Evolutionary conservation across 768 basidiomycete genomes (phyloP), one percentile per base, ranked within the genome.

Genomic region (Termitomyces sp.): DNA sequence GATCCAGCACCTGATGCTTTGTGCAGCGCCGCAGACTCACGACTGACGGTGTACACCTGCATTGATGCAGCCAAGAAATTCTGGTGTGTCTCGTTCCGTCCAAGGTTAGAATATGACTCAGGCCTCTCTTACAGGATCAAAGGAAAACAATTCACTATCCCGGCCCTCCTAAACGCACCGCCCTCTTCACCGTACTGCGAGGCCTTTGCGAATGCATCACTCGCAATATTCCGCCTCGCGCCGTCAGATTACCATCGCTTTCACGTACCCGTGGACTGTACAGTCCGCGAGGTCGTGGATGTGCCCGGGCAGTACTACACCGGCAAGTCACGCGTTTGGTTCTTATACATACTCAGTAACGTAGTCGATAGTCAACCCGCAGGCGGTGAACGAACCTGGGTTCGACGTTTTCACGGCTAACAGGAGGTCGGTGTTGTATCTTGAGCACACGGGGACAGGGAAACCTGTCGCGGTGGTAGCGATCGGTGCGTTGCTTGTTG

Each of bases 221-320:
- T 92, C 2, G 87, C 87, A 0, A 82, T 88, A 57, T 87, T 88
- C 70, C 77, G 90, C 53, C 81, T 93, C 18, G 90, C 92, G 0
- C 92, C 90, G 0, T 79, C 84, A 9, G 90, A 92, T 66, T 92
- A 92, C 64, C 90, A 92, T 66, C 83, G 90, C 14, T 91, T 88
- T 78, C 89, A 90, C 61, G 80, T 80, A 35, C 87, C 88, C 14
- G 73, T 87, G 28, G 84, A 86, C 54, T 84, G 78, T 38, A 77
- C 73, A 12, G 68, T 86, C 20, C 71, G 76, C 10, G 75, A 78
- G 38, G 65, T 74, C 7, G 70, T 58, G 3, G 70, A 84, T 61
- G 73, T 85, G 4, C 73, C 77, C 0, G 84, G 85, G 2, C 74
- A 85, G 58, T 85, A 84, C 63, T 87, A 83, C 62, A 86, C 85